Evolutionary conservation across 1,139 yeast species (phyloP).

Genomic region (Debaryomyces udenii): DNA sequence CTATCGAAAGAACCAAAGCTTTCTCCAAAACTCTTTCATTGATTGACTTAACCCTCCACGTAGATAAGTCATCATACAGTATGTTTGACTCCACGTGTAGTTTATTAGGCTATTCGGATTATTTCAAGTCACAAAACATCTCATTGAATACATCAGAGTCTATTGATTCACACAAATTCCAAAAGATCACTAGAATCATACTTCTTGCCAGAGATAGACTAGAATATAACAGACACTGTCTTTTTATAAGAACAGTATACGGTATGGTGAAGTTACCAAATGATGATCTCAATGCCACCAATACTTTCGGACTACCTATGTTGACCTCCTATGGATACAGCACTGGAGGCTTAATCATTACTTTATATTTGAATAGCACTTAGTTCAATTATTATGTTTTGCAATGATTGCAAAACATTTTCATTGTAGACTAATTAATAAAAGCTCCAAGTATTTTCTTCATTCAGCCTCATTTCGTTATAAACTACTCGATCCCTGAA

Average conservation of each 20-base stretch:
- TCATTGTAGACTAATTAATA: background rate
- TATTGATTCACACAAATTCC: background rate
- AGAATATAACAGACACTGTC: slow-evolving; percentile 6
- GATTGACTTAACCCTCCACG: background rate
- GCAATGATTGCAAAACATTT: too few species aligned
- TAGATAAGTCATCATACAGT: background rate
- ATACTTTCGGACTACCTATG: slow-evolving; percentile 7
- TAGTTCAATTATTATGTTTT: too few species aligned
- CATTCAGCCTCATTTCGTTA: background rate
- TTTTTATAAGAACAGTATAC: slow-evolving; percentile 3
- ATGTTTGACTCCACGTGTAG: background rate
- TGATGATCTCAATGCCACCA: slow-evolving; percentile 6
- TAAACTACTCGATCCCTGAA: background rate
- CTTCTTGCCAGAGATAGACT: slow-evolving; percentile 5
- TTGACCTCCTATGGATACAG: slow-evolving; percentile 13
- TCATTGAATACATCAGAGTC: background rate
- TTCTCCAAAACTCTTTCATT: background rate
- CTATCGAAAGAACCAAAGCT: background rate
- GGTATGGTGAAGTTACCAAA: slow-evolving; percentile 2
- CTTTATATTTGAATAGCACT: background rate
- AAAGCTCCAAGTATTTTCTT: background rate
- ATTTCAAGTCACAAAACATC: background rate
- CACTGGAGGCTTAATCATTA: slow-evolving; percentile 3
- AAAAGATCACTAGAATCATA: slow-evolving; percentile 3
- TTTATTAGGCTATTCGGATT: background rate